Base-by-base conservation (phyloP, 2,329 filamentous ascomycete species). In the Trichoderma polysporum region DNA sequence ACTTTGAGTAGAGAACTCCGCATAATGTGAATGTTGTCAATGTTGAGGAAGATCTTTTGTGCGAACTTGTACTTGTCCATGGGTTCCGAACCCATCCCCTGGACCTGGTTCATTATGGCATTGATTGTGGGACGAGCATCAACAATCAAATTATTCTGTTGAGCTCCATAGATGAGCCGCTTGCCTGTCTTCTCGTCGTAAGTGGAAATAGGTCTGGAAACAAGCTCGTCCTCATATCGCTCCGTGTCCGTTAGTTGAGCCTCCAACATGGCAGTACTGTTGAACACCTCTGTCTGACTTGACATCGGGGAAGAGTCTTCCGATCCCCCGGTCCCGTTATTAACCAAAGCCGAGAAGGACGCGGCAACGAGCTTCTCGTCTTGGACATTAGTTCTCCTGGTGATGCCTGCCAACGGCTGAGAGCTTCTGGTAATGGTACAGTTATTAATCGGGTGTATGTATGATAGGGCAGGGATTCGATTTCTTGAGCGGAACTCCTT, bases 11-110 rank as follows among this genome's bases (percentile, higher is more conserved):
- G 83, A 1, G 94, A 98, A 69, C 91, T 91, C 66, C 95, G 87
- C 95, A 99, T 99, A 69, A 97, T 93, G 75, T 99, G 95, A 68
- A 99, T 98, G 76, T 99, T 99, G 77, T 96, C 94, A 74, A 99
- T 99, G 69, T 92, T 95, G 66, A 99, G 85, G 75, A 96, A 99
- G 33, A 91, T 90, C 78, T 97, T 97, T 68, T 90, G 90, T 17
- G 93, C 93, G 74, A 94, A 94, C 69, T 91, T 92, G 81, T 99
- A 99, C 78, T 97, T 91, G 70, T 97, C 92, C 92, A 98, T 97
- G 74, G 97, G 97, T 79, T 99, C 95, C 0, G 94, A 97, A 2
- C 95, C 95, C 76, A 94, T 89, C 7, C 95, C 95, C 70, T 94
- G 89, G 4, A 94, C 92, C 77, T 97, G 94, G 86, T 97, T 98